Evolutionary conservation across 371 early-diverging fungal species (phyloP), one percentile per base, ranked within the genome.

Genomic region (Batkoa obscura): DNA sequence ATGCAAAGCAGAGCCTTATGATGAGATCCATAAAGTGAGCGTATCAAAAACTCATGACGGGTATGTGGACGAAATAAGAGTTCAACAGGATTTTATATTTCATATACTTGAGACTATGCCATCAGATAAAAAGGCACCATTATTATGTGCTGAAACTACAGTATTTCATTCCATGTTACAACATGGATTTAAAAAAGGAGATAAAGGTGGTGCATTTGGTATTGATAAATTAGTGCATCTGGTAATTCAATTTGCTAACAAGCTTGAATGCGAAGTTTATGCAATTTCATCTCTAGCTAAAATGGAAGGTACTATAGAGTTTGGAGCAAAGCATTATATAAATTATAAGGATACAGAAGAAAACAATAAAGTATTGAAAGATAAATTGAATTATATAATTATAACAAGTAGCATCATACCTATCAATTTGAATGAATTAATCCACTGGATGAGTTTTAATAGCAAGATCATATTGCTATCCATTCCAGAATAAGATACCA

Each of bases 211-310:
- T 36, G 60, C 85, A 9, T 64, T 83, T 57, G 80, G 79, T 5
- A 77, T 85, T 47, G 88, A 81, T 37, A 80, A 84, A 48, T 65
- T 83, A 17, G 79, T 79, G 43, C 88, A 87, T 43, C 67, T 85
- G 62, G 80, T 71, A 2, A 57, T 84, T 17, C 79, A 83, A 64
- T 81, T 72, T 71, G 76, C 74, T 30, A 76, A 74, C 10, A 60
- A 69, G 38, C 62, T 74, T 61, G 85, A 86, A 34, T 31, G 23
- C 15, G 68, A 80, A 31, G 84, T 86, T 0, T 62, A 78, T 4
- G 89, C 84, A 1, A 66, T 88, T 39, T 86, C 88, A n/a, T 8
- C 13, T 31, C 23, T 36, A 33, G 10, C 3, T 4, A 38, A 45
- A 61, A 89, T 68, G 49, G 72, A 73, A 41, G 83, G 87, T 56